phyloP scores from a whole-genome alignment of 2,329 filamentous ascomycete species.

The Teratosphaeriaceae sp. region DNA sequence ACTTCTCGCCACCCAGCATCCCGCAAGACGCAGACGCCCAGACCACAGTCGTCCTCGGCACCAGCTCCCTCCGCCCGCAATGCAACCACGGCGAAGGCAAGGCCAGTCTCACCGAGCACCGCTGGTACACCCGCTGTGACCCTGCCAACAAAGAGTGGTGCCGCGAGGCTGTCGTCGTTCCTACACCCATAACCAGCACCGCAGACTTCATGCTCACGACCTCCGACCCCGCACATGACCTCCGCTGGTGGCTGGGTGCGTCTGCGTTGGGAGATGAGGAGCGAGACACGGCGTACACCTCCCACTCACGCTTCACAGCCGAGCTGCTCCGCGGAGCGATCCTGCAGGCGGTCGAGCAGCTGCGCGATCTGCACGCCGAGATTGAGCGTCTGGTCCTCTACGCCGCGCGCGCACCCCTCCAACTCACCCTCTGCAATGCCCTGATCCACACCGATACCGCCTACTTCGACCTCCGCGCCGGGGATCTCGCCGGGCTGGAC shows the following conservation, averaged over 20 bases:
- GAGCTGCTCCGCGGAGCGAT: not conserved
- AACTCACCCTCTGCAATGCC: not conserved
- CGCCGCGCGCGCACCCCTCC: not conserved
- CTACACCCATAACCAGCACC: not conserved
- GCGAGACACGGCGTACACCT: not conserved
- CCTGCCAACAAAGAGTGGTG: not conserved
- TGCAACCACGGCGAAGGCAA: conserved; percentile 7
- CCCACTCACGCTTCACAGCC: not conserved
- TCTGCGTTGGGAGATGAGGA: not conserved
- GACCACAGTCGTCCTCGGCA: not conserved
- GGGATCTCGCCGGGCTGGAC: not conserved
- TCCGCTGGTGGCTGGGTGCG: conserved; percentile 5
- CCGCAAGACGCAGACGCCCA: too few relatives aligned
- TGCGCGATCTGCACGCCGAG: not conserved
- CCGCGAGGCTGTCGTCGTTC: not conserved
- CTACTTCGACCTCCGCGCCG: not conserved
- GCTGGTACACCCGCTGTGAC: not conserved
- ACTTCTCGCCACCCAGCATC: too few relatives aligned
- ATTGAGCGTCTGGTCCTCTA: not conserved
- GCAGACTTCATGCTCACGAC: not conserved
- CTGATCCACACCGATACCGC: too few relatives aligned
- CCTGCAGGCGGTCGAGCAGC: not conserved
- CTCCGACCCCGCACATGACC: not conserved
- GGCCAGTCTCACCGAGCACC: not conserved
- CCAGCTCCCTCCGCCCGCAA: not conserved